Percentiles rank a stretch among this genome's conserved stretches.
Conservation (phyloP, 2,329 filamentous ascomycete genomes). For the Colletotrichum sp. region DNA sequence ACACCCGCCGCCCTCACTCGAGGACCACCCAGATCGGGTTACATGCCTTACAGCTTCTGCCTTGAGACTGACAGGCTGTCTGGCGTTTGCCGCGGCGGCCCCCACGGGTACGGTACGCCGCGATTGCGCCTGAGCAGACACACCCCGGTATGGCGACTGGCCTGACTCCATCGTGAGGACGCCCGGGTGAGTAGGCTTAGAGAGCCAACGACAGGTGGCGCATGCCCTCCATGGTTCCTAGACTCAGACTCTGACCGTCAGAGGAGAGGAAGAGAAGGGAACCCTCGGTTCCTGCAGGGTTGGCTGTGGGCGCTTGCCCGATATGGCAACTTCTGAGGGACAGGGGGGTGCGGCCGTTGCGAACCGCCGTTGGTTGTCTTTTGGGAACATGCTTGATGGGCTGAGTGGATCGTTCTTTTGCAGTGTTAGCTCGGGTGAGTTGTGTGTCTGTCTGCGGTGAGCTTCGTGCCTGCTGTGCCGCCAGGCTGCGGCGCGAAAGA, state of each 20-base stretch:
- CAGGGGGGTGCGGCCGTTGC: background rate
- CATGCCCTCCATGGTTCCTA: background rate
- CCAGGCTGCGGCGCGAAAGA: background rate
- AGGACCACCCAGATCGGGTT: background rate
- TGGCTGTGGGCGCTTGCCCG: conserved; percentile 13
- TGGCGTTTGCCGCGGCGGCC: background rate
- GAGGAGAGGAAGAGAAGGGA: background rate
- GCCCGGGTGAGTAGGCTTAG: background rate
- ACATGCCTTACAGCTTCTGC: background rate
- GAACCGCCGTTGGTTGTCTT: background rate
- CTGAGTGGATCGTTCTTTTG: background rate
- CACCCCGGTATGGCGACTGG: background rate
- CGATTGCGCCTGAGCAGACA: background rate
- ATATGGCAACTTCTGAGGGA: background rate
- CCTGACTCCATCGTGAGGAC: conserved; percentile 10
- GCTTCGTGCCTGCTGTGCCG: conserved; percentile 11
- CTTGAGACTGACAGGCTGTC: background rate
- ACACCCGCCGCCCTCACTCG: background rate
- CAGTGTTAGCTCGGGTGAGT: background rate
- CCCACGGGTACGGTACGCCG: background rate
- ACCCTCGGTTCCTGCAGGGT: background rate
- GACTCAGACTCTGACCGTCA: background rate
- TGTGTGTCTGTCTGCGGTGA: background rate
- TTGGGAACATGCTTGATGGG: background rate
- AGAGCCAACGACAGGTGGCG: background rate